Evolutionary conservation across 352 stramenopile genomes (phyloP).

Genomic region (Phytophthora vignae): DNA sequence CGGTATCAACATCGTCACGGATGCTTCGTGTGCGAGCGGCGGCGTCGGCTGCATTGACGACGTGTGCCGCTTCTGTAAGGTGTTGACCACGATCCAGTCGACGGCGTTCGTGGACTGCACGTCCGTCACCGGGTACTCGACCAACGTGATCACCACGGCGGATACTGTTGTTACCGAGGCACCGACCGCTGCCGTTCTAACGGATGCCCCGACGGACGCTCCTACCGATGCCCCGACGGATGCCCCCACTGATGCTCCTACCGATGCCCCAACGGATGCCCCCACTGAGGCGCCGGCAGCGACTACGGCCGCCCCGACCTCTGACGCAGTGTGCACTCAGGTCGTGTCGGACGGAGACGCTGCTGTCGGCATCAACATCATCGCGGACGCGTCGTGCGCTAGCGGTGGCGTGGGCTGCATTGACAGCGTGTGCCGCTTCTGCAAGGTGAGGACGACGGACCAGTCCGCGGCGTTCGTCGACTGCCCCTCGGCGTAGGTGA

Average conservation of each 20-base stretch:
- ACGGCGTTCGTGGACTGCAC: conserved; percentile 25
- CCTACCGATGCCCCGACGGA: not conserved
- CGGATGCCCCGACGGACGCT: not conserved
- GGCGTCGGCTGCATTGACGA: conserved; percentile 32
- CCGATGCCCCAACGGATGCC: not conserved
- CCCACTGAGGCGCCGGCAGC: not conserved
- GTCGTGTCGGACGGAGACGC: too few species aligned
- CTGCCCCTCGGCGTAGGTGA: conserved; percentile 14
- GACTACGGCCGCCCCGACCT: too few species aligned
- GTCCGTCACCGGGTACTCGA: conserved; percentile 14
- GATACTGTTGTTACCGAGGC: not conserved
- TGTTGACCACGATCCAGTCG: conserved; percentile 5
- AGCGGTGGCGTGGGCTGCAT: conserved; percentile 45
- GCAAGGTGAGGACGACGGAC: conserved; percentile 31
- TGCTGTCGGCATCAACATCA: too few species aligned
- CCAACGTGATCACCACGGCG: not conserved
- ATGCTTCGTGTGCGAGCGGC: conserved; percentile 28
- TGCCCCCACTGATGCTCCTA: not conserved
- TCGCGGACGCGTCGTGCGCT: too few species aligned
- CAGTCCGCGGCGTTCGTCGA: conserved; percentile 34
- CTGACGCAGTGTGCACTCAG: too few species aligned
- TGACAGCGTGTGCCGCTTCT: conserved; percentile 47
- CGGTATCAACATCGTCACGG: conserved; percentile 38
- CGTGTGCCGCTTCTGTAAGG: conserved; percentile 56
- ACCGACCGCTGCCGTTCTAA: not conserved